phyloP scores from a whole-genome alignment of 2,329 filamentous ascomycete genomes.

The Talaromyces rugulosus region DNA sequence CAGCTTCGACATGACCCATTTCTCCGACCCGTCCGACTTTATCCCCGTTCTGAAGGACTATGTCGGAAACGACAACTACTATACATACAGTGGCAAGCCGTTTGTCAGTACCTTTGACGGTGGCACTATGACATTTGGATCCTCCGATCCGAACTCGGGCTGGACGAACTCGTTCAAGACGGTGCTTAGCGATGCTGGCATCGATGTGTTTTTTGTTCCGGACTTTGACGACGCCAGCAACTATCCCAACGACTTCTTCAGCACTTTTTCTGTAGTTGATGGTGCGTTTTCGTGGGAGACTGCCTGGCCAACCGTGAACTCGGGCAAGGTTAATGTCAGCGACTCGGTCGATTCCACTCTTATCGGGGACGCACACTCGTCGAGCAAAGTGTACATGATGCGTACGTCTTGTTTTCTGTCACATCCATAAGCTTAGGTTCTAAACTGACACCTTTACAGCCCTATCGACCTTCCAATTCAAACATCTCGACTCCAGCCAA shows the following conservation, averaged over 20 bases:
- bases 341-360: slow-evolving; percentile 25
- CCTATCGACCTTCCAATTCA: slow-evolving; percentile 36
- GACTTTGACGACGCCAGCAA: slow-evolving; percentile 23
- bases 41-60: slow-evolving; percentile 23
- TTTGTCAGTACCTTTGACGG: slow-evolving; percentile 32
- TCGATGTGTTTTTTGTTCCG: slow-evolving; percentile 27
- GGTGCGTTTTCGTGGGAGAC: slow-evolving; percentile 36
- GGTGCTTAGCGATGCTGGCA: slow-evolving; percentile 23
- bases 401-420: slow-evolving; percentile 17
- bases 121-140: slow-evolving; percentile 18
- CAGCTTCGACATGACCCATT: slow-evolving; percentile 30
- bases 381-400: slow-evolving; percentile 38
- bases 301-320: slow-evolving; percentile 25
- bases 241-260: slow-evolving; percentile 21
- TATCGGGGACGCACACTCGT: slow-evolving; percentile 24
- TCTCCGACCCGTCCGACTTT: slow-evolving; percentile 24
- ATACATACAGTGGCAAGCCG: slow-evolving; percentile 22
- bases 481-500: slow-evolving; percentile 25
- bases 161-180: slow-evolving; percentile 15
- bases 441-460: slow-evolving; percentile 6
- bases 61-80: slow-evolving; percentile 22
- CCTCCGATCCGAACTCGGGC: slow-evolving; percentile 17
- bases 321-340: slow-evolving; percentile 23
- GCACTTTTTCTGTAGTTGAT: slow-evolving; percentile 23
- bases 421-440: neutral